Evolutionary conservation across 306 rosid species (phyloP), one percentile per base, ranked within the genome.

Genomic region (Cercis canadensis): DNA sequence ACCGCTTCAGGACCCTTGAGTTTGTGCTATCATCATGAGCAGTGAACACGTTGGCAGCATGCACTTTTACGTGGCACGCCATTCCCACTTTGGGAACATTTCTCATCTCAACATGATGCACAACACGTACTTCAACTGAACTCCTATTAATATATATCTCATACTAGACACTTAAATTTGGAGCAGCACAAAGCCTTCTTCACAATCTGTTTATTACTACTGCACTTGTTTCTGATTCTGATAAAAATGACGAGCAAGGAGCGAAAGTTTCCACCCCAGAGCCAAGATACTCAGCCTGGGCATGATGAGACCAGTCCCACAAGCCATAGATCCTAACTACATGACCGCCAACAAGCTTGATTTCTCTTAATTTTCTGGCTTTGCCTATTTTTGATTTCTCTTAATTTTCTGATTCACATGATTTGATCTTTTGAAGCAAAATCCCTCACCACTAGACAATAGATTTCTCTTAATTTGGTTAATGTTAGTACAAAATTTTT

Each of bases 251-350:
- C 81, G 13, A 39, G 57, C 43, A 6, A 50, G 12, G 71, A 75
- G 29, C n/a, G 70, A 2, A 75, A 81, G 69, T 87, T 79, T 62
- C 87, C 87, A 21, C 79, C 87, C 18, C 92, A 84, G 63, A 75
- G 37, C 65, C 87, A 84, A 43, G 34, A 80, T 43, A 63, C 77
- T 52, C 87, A 82, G 16, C 89, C 89, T 4, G 92, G 92, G 3
- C 80, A 82, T 75, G 8, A 87, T 84, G 92, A 7, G 80, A 15
- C 87, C 89, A 15, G 16, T 17, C 21, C 92, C 89, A 29, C 86
- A 84, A 64, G 24, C 76, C 58, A 69, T 57, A n/a, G 41, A 13
- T 62, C 61, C 85, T 21, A 18, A 79, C 44, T 77, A 84, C 76
- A 76, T 53, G 45, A 85, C 88, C 51, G 18, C 88, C 73, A 84